Evolutionary conservation across 2,329 filamentous ascomycete genomes (phyloP), one percentile per base, ranked within the genome.

Genomic region (Gyromitra esculenta): DNA sequence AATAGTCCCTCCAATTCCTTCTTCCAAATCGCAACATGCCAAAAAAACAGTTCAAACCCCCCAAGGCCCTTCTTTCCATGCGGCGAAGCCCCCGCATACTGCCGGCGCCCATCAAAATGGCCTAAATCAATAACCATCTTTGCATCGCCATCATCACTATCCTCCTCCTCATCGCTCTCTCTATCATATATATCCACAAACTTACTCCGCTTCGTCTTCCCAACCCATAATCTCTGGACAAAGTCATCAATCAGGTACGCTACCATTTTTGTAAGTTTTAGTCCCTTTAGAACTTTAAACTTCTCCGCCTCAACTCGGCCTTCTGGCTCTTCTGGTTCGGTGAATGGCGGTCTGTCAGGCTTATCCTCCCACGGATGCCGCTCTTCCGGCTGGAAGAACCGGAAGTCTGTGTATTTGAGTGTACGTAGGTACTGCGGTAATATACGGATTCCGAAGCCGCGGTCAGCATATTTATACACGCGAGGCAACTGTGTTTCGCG

Each of bases 361-460:
- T 31, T 31, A 31, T 31, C 4, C 25, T 52, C 35, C 21, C 25
- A 60, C 1, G 21, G n/a, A 1, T 18, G 3, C 18, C 15, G 2
- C 45, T 25, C 15, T 3, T 31, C 9, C 5, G 11, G 4, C 13
- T 52, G 52, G 57, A 13, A 45, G 45, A 31, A 54, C 11, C 18
- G 35, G 75, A 78, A 52, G 79, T 78, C 11, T 69, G 4, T 7
- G 21, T 56, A 15, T n/a, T 59, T n/a, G 9, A 56, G 52, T 9
- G 39, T 60, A 2, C 60, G 50, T 9, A 72, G 50, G 48, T 72
- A 72, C 21, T 72, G 69, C 0, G 69, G 69, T 21, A 65, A 68
- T 8, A 82, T 81, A 1, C 81, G 77, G 21, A 82, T 57, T 2
- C 81, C 81, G 25, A 82, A 82, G 8, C 81, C 81, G 56, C 80